phyloP scores from a whole-genome alignment of 768 basidiomycete species.

The Boletus bicolor region DNA sequence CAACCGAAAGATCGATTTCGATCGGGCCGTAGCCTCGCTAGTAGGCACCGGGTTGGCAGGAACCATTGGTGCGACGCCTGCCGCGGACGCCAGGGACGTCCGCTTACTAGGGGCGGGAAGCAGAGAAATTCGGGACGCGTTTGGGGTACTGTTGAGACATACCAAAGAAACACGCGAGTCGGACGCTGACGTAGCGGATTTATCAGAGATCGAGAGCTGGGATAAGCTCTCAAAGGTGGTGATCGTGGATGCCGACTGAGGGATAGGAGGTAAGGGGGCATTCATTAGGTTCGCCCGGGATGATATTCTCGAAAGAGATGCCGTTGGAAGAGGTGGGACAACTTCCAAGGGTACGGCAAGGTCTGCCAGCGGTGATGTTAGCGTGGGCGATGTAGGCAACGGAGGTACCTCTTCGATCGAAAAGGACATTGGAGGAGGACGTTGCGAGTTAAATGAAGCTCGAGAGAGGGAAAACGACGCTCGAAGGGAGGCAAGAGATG shows the following conservation, averaged over 20 bases:
- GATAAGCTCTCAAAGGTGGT: constrained; percentile 24
- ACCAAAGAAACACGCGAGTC: constrained; percentile 21
- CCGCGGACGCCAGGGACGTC: constrained; percentile 27
- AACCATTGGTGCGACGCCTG: constrained; percentile 17
- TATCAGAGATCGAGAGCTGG: constrained; percentile 19
- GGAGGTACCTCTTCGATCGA: constrained; percentile 26
- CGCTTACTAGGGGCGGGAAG: constrained; percentile 24
- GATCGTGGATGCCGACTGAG: constrained; percentile 28
- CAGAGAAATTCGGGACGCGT: constrained; percentile 23
- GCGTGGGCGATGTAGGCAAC: constrained; percentile 25
- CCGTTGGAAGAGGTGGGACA: background rate
- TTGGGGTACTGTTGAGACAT: constrained; percentile 1
- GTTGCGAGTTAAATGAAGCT: constrained; percentile 28
- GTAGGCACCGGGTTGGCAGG: constrained; percentile 2
- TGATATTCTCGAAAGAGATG: constrained; percentile 22
- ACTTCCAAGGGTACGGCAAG: background rate
- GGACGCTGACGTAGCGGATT: constrained; percentile 5
- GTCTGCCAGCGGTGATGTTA: constrained; percentile 6
- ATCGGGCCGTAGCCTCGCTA: constrained; percentile 1
- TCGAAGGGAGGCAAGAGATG: constrained; percentile 30
- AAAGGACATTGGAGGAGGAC: constrained; percentile 18
- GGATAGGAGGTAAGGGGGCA: constrained; percentile 24
- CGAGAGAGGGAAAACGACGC: constrained; percentile 31
- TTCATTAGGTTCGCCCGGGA: constrained; percentile 16
- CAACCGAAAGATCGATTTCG: constrained; percentile 33